Evolutionary conservation across 164 flowering plant species (phyloP).

Genomic region (Chimonanthus salicifolius): DNA sequence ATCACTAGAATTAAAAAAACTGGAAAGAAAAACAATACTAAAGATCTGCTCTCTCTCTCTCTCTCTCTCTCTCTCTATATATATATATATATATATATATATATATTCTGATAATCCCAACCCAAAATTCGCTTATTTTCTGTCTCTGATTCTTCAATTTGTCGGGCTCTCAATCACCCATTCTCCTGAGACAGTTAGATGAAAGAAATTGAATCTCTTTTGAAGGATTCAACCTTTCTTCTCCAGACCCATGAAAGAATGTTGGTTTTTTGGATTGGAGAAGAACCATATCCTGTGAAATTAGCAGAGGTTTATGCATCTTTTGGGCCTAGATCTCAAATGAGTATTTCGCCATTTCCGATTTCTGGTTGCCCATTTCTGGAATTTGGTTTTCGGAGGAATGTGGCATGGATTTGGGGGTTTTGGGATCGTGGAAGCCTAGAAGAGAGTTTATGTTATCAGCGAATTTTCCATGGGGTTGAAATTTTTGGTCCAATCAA

Average conservation of each 20-base stretch:
- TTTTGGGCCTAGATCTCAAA: neutral
- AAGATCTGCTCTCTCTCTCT: too few species aligned
- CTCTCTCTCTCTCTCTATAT: too few species aligned
- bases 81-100: too few species aligned
- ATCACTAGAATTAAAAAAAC: too few species aligned
- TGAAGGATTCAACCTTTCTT: neutral
- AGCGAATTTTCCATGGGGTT: slow-evolving; percentile 22
- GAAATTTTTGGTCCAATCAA: neutral
- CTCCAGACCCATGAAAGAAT: neutral
- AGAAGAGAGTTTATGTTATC: slow-evolving; percentile 14
- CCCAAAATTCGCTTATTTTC: neutral
- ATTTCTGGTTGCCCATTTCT: neutral
- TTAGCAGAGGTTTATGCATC: neutral
- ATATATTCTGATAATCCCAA: neutral
- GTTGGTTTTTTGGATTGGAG: neutral
- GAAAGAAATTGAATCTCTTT: neutral
- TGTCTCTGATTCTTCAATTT: neutral
- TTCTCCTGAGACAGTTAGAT: neutral
- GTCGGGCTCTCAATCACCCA: neutral
- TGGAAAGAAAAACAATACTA: too few species aligned
- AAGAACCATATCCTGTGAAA: neutral
- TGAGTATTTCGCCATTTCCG: neutral
- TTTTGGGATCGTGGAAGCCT: slow-evolving; percentile 14
- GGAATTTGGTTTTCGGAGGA: slow-evolving; percentile 5
- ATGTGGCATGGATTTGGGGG: slow-evolving; percentile 18